Base-by-base conservation (phyloP, 1,139 yeast species). In the Zygoascus hellenicus region DNA sequence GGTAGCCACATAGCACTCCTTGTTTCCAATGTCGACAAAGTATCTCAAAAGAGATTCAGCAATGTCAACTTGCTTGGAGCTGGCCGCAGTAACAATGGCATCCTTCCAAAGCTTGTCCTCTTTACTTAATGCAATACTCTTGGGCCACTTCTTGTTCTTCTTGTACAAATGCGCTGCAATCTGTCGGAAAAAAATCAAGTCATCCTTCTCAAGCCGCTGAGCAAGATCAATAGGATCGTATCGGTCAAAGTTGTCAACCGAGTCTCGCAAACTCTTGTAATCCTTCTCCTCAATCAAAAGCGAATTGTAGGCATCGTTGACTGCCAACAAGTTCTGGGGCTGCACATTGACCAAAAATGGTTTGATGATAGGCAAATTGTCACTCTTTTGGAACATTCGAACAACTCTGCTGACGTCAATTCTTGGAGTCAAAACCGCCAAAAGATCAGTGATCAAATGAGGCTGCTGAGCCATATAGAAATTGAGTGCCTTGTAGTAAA, bases 11-110 rank as follows among this genome's bases (percentile, higher is more conserved):
- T 88, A 87, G 62, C 96, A 88, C 72, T 92, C 98, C 68, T 84
- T 89, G 72, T 92, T 92, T 60, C 96, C 98, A 42, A 95, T 89
- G 62, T 90, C 97, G 52, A 94, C 97, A 67, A 92, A 92, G 72
- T 92, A 94, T 52, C 84, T 79, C 64, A 92, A 73, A 56, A 88
- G 74, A 52, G 90, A 98, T 65, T 88, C 95, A 28, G 95, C 90
- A 63, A 92, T 83, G 64, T 86, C 89, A 19, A 78, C 64, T 56
- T 83, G 83, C 56, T 78, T 79, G 15, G 97, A 88, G 49, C 80
- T 68, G n/a, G 96, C 80, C 36, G 95, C 96, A 9, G 97, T 90
- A 63, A 81, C 87, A 63, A 94, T 85, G 56, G 96, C 89, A 65
- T 90, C 97, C 54, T 84, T 76, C 97, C 97, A 92, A 59, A 92